Evolutionary conservation across 768 basidiomycete species (phyloP), one percentile per base, ranked within the genome.

Genomic region (Hericium alpestre): DNA sequence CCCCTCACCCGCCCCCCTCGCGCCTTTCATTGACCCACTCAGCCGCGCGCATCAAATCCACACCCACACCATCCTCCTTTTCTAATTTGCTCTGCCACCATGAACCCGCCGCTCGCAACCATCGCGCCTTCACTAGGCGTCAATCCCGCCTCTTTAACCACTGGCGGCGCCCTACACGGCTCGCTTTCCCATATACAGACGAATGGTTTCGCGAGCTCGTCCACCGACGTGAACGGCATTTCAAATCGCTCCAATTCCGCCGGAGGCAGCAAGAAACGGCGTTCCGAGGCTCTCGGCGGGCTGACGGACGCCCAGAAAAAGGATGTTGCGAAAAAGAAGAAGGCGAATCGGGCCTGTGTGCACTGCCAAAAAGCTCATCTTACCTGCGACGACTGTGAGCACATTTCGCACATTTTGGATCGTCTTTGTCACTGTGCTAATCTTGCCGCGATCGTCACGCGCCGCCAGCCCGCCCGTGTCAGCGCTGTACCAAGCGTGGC

Each of bases 351-450:
- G 50, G 95, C 95, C 51, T 98, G 95, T 68, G 86, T 90, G 60
- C 90, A 92, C 64, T 98, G 95, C 70, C 94, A 97, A 72, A 95
- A 93, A 70, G 93, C 93, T 2, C 95, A 98, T 71, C 75, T 98
- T 63, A 98, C 95, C n/a, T 98, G 95, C 70, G 94, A 98, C 70
- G 95, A 97, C 67, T 84, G 95, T 96, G 66, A 69, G 90, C 81
- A 51, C 57, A 56, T 55, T 53, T 38, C 25, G 15, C 53, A 12
- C n/a, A 23, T 56, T 51, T 22, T 60, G 13, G 43, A 12, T 8
- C 38, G 59, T 65, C 64, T 65, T 68, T 58, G 53, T 41, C 41
- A 61, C 51, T 32, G 23, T 59, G 46, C 52, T 56, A 56, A 53
- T 58, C 51, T 39, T 58, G 3, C 20, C 49, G 22, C 25, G 22